Evolutionary conservation across 192 early-diverging fungal genomes (phyloP).

Genomic region (Linnemannia elongata): DNA sequence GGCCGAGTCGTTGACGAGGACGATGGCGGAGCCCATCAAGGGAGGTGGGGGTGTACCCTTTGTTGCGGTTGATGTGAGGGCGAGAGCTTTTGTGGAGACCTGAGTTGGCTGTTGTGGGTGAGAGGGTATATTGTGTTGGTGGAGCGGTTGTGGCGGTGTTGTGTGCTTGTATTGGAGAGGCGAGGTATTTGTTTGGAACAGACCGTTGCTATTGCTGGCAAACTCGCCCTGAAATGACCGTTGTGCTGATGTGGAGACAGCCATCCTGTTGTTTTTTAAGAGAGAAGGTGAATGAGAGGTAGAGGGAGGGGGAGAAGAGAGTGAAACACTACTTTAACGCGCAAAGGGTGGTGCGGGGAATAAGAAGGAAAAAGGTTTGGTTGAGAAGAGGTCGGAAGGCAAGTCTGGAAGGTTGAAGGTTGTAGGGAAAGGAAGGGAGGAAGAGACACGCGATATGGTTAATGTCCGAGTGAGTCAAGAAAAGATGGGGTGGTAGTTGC

Average conservation of each 20-base stretch:
- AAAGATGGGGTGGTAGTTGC: no score
- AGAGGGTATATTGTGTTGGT: background rate
- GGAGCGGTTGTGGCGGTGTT: background rate
- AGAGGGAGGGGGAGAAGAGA: background rate
- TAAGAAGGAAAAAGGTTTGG: background rate
- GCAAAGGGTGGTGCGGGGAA: background rate
- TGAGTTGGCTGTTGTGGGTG: conserved; percentile 2
- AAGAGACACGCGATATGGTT: no score
- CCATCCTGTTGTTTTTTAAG: background rate
- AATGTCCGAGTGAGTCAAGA: no score
- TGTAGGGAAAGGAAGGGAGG: no score
- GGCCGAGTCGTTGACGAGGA: conserved; percentile 15
- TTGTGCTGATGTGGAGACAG: background rate
- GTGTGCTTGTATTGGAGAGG: background rate
- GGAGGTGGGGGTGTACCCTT: conserved; percentile 18
- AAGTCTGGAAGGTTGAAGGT: no score
- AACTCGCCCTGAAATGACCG: conserved; percentile 1
- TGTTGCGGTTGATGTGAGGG: conserved; percentile 20
- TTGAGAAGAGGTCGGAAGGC: background rate
- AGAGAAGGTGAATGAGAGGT: background rate
- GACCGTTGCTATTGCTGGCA: background rate
- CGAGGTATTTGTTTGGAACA: background rate
- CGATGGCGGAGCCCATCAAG: conserved; percentile 24
- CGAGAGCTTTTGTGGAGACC: conserved; percentile 22
- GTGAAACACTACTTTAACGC: background rate